These are phyloP conservation scores for Lasiodiplodia sp. DNA, from an alignment of 2,329 filamentous ascomycete species.

Conservation along the genomic window DNA sequence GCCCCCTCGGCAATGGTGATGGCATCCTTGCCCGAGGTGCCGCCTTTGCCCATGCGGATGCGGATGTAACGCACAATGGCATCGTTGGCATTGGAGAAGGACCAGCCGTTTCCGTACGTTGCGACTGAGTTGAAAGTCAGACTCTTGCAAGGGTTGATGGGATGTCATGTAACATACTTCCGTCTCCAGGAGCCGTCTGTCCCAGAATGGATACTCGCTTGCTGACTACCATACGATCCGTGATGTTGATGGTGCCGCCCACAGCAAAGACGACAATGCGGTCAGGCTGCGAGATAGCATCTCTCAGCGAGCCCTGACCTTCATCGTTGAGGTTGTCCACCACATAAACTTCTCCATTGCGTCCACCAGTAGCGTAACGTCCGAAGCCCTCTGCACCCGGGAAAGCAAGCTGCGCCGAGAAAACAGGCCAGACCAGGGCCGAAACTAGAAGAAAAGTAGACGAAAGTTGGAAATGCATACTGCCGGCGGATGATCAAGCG, in stretches of 20 bases:
- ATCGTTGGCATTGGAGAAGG: slow-evolving; percentile 60
- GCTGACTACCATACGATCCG: slow-evolving; percentile 55
- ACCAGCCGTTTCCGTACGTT: slow-evolving; percentile 63
- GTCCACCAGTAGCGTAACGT: slow-evolving; percentile 55
- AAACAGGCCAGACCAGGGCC: slow-evolving; percentile 27
- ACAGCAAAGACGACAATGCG: slow-evolving; percentile 60
- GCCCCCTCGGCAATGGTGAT: slow-evolving; percentile 61
- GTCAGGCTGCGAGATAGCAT: slow-evolving; percentile 57
- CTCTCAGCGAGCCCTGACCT: slow-evolving; percentile 58
- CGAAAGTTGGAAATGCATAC: slow-evolving; percentile 3
- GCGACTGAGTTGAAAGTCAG: slow-evolving; percentile 49
- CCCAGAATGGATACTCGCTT: slow-evolving; percentile 59
- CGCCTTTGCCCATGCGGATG: slow-evolving; percentile 61
- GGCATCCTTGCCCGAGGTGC: slow-evolving; percentile 61
- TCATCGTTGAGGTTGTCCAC: slow-evolving; percentile 59
- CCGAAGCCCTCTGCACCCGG: slow-evolving; percentile 61
- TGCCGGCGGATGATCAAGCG: not conserved
- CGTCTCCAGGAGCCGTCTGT: slow-evolving; percentile 59
- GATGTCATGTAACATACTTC: slow-evolving; percentile 34
- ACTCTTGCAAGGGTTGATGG: not conserved
- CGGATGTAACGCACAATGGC: slow-evolving; percentile 64
- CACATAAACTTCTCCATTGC: slow-evolving; percentile 56
- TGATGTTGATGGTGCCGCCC: slow-evolving; percentile 59
- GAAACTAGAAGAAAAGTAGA: slow-evolving; percentile 12
- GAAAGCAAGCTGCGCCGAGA: slow-evolving; percentile 49